These are phyloP conservation scores for Eremochloa ophiuroides DNA, from an alignment of 176 grass and related monocot species.

Conservation along the genomic window DNA sequence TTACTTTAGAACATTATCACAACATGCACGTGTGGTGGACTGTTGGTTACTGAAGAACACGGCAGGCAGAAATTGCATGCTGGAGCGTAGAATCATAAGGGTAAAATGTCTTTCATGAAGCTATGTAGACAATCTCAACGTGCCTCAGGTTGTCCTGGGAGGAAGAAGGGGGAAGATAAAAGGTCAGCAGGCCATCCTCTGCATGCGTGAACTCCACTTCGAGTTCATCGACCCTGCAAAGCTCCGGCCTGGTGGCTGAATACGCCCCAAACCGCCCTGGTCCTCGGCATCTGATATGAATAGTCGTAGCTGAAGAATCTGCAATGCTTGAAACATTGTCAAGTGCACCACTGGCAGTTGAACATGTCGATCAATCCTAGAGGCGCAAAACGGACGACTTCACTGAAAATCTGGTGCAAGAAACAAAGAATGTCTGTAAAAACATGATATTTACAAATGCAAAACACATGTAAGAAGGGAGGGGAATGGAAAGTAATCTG, in stretches of 20 bases:
- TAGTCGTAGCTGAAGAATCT: slow-evolving; percentile 14
- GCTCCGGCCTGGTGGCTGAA: slow-evolving; percentile 23
- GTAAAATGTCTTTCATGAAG: neutral
- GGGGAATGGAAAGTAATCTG: neutral
- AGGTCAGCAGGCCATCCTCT: slow-evolving; percentile 21
- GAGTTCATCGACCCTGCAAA: slow-evolving; percentile 29
- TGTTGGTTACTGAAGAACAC: neutral
- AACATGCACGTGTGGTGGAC: neutral
- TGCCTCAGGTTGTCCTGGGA: neutral
- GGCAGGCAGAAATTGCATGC: neutral
- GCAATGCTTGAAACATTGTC: neutral
- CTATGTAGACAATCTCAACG: slow-evolving; percentile 28
- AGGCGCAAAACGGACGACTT: slow-evolving; percentile 26
- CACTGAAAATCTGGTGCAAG: slow-evolving; percentile 16
- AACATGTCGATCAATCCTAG: slow-evolving; percentile 56
- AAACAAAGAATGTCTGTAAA: neutral
- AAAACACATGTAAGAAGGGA: neutral
- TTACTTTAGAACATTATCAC: no score
- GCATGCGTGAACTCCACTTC: slow-evolving; percentile 36
- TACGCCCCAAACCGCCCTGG: slow-evolving; percentile 47
- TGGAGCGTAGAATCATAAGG: neutral
- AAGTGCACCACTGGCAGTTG: slow-evolving; percentile 53
- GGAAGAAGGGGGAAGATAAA: slow-evolving; percentile 7
- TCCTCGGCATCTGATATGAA: slow-evolving; percentile 37
- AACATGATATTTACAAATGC: neutral